Evolutionary conservation across 345 rosid genomes (phyloP).

Genomic region (Hibiscus tridactylites): DNA sequence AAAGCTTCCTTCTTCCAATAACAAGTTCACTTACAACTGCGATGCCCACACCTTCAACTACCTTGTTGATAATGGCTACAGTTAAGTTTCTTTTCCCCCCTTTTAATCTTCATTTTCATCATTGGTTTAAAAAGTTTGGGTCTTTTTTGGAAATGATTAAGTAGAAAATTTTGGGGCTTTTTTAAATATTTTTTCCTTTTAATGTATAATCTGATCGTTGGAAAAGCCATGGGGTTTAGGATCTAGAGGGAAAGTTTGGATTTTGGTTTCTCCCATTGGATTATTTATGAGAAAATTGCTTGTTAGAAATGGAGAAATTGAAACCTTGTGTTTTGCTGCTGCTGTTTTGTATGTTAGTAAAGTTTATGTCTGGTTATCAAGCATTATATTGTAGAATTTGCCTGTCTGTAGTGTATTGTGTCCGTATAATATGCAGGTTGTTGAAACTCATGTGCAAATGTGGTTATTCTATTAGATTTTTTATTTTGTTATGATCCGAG

Average conservation of each 20-base stretch:
- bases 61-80: constrained; percentile 32
- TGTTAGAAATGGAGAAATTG: not conserved
- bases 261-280: not conserved
- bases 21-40: constrained; percentile 37
- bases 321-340: not conserved
- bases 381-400: not conserved
- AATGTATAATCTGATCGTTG: not conserved
- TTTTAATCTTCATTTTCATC: not conserved
- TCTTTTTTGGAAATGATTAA: not conserved
- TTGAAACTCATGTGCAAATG: not conserved
- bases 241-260: not conserved
- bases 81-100: constrained; percentile 9
- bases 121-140: not conserved
- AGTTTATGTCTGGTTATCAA: not conserved
- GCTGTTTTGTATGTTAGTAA: not conserved
- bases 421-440: not conserved
- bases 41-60: constrained; percentile 33
- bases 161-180: not conserved
- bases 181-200: not conserved
- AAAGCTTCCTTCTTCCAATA: constrained; percentile 30
- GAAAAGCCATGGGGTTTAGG: not conserved
- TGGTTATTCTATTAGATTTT: not conserved
- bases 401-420: not conserved
- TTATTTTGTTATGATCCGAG: no score
- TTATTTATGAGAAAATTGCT: not conserved